Evolutionary conservation across 768 basidiomycete genomes (phyloP), one percentile per base, ranked within the genome.

Genomic region (Boletus edulis): DNA sequence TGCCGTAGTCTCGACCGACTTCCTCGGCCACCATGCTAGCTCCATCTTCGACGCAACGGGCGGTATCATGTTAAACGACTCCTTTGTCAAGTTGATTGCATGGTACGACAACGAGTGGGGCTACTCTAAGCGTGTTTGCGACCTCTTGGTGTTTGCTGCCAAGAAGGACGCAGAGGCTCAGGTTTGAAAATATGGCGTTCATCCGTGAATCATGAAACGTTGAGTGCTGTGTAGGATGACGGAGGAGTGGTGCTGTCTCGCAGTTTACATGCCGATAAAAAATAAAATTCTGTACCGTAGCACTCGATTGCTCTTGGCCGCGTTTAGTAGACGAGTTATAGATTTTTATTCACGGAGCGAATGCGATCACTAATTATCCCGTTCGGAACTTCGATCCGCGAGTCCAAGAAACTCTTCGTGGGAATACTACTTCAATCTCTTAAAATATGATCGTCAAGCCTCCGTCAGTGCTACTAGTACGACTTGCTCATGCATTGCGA

Each of bases 61-160:
- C 43, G 96, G 96, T 64, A 98, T 98, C 72, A 81, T 86, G 70
- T 85, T 98, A 71, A 97, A 89, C 86, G 67, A 77, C 58, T 87
- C 87, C 77, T 98, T 98, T 67, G 90, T 98, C 80, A 98, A 98
- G 84, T 84, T 97, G 67, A 87, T 98, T 71, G 72, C 90, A 41
- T 97, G 95, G 94, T 95, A 92, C 80, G 90, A 92, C 76, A 94
- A 93, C 75, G 90, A 94, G 76, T 92, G 87, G 87, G 88, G 93
- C 18, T 98, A 97, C 86, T 95, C 93, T 44, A 84, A 78, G 72
- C 87, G 94, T 70, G 94, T 96, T 51, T 86, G 87, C 75, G 96
- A 98, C 72, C 82, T 98, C 52, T 76, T 98, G 71, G 76, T 84
- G 60, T 92, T 73, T 76, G 86, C 84, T 58, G 91, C 94, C 58